Percentiles rank a stretch among this genome's conserved stretches.
Conservation (phyloP, 257 asterid species). For the Solanum boliviense region DNA sequence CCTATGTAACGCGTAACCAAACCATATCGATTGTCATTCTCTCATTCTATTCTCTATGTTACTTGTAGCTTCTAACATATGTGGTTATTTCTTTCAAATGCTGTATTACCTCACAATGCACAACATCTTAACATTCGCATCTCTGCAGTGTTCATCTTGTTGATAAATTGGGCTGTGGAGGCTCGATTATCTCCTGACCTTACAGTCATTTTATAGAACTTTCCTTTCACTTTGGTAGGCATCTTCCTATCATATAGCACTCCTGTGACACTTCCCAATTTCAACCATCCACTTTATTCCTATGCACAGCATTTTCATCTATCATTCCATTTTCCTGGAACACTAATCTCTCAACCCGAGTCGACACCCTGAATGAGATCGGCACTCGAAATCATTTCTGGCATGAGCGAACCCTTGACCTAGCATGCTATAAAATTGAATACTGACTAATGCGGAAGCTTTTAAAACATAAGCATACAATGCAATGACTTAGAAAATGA, state of each 20-base stretch:
- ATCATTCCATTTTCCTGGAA: not conserved
- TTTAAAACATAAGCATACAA: not conserved
- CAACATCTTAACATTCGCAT: not conserved
- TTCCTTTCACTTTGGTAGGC: not conserved
- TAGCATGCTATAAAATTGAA: not conserved
- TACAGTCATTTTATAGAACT: not conserved
- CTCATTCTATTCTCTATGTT: not conserved
- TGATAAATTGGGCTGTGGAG: not conserved
- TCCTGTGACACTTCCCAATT: not conserved
- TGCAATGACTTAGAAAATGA: not conserved
- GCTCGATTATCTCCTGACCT: not conserved
- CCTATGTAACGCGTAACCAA: not conserved
- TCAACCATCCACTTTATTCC: not conserved
- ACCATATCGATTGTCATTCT: not conserved
- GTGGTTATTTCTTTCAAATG: not conserved
- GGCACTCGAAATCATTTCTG: not conserved
- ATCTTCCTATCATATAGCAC: not conserved
- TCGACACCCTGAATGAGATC: not conserved
- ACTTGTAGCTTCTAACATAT: not conserved
- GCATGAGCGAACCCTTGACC: not conserved
- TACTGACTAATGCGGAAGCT: not conserved
- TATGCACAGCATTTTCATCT: not conserved
- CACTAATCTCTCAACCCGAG: not conserved
- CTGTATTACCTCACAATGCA: not conserved
- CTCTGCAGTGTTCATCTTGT: not conserved